A percentile compares a stretch with the other conserved stretches of the same genome.
These are phyloP conservation scores for Bonia amplexicaulis DNA, from an alignment of 176 grass and related monocot species.

Conservation along the genomic window DNA sequence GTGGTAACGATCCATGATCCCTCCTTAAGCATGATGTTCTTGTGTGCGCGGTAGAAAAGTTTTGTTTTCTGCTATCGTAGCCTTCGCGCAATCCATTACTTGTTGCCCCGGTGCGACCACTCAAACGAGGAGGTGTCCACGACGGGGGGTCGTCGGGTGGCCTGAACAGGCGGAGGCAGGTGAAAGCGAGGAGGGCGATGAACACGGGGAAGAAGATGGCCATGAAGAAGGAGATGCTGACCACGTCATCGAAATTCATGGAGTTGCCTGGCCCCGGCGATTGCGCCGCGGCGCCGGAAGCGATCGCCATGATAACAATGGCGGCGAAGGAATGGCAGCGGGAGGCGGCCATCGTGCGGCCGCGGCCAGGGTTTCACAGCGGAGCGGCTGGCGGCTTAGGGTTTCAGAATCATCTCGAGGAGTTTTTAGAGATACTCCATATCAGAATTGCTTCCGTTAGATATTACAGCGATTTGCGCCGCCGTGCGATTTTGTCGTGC, in stretches of 20 bases:
- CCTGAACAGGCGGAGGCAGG: slow-evolving; percentile 34
- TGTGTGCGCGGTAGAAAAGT: no score
- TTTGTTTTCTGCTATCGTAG: no score
- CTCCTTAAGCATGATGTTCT: no score
- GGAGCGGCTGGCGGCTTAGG: background rate
- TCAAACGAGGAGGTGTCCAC: no score
- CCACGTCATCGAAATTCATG: background rate
- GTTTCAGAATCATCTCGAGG: background rate
- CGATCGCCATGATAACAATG: background rate
- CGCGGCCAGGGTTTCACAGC: slow-evolving; percentile 28
- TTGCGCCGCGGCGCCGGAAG: background rate
- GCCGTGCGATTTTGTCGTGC: background rate
- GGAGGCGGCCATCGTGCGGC: background rate
- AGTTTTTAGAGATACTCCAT: background rate
- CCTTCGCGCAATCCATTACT: no score
- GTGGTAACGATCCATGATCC: no score
- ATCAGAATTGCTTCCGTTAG: background rate
- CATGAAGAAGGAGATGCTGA: slow-evolving; percentile 39
- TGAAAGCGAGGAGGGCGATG: slow-evolving; percentile 28
- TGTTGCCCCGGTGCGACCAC: background rate
- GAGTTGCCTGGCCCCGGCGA: background rate
- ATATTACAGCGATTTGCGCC: background rate
- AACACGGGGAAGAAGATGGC: slow-evolving; percentile 38
- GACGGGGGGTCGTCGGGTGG: background rate
- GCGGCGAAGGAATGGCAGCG: background rate